These are phyloP conservation scores for Camellia oleifera DNA, from an alignment of 179 eudicot species.

Conservation along the genomic window DNA sequence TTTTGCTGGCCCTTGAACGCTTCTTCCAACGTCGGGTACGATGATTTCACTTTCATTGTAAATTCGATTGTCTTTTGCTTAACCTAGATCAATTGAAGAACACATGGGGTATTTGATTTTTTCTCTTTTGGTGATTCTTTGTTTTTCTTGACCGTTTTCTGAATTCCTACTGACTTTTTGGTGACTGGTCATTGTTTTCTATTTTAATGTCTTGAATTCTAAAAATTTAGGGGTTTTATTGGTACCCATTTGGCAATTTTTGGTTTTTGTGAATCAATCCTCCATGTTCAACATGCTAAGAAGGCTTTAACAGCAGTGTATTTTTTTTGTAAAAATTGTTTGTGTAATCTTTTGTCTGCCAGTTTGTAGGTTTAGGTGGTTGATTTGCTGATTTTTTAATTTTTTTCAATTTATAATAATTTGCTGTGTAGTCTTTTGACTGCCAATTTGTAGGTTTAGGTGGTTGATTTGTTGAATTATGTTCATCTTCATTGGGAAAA, in stretches of 20 bases:
- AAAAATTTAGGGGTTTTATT: not conserved
- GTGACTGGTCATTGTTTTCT: not conserved
- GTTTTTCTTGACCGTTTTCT: not conserved
- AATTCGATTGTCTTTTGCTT: not conserved
- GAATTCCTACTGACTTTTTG: not conserved
- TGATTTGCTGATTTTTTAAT: not conserved
- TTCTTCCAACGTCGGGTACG: slow-evolving; percentile 47
- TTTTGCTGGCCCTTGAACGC: slow-evolving; percentile 52
- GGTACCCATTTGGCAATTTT: not conserved
- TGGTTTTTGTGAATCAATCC: not conserved
- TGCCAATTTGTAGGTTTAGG: not conserved
- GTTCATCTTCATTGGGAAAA: not conserved
- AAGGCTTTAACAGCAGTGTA: not conserved
- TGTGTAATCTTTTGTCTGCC: slow-evolving; percentile 1
- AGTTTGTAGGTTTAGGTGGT: not conserved
- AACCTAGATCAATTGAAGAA: not conserved
- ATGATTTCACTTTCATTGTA: not conserved
- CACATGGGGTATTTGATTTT: not conserved
- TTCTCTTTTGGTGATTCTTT: not conserved
- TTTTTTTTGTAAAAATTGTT: not conserved
- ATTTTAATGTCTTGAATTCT: not conserved
- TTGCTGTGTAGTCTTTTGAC: not conserved
- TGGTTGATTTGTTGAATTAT: not conserved
- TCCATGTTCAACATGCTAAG: not conserved
- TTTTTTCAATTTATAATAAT: not conserved